Evolutionary conservation across 257 asterid genomes (phyloP).

Genomic region (Capsicum baccatum): DNA sequence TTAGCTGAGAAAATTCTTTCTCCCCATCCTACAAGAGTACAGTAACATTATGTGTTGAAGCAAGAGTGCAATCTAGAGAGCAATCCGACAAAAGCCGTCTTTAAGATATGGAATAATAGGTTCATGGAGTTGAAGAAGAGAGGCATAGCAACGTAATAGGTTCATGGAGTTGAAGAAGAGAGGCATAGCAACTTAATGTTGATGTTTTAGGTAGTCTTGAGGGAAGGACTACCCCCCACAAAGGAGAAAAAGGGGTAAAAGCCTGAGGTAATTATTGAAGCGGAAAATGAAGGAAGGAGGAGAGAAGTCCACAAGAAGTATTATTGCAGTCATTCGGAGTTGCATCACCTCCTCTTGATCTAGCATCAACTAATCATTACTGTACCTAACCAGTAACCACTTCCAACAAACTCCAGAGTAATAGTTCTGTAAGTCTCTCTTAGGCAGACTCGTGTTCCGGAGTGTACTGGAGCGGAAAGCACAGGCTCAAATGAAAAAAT

Average conservation of each 20-base stretch:
- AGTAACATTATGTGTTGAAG: background rate
- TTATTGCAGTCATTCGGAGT: background rate
- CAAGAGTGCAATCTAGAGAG: background rate
- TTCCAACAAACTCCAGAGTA: background rate
- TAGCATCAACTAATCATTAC: background rate
- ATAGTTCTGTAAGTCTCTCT: background rate
- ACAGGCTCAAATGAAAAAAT: background rate
- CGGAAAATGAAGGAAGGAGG: background rate
- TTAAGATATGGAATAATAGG: background rate
- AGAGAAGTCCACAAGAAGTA: background rate
- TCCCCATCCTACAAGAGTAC: constrained; percentile 63
- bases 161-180: too few species aligned
- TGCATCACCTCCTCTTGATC: background rate
- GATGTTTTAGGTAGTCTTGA: too few species aligned
- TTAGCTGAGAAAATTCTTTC: constrained; percentile 55
- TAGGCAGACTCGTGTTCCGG: background rate
- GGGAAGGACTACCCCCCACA: too few species aligned
- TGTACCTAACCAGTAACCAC: background rate
- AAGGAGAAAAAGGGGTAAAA: too few species aligned
- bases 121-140: background rate
- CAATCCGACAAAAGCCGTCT: background rate
- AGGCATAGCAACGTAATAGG: too few species aligned
- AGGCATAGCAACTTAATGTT: too few species aligned
- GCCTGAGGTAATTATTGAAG: too few species aligned
- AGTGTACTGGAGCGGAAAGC: background rate